Evolutionary conservation across 208 protist species (phyloP), one percentile per base, ranked within the genome.

Genomic region (Angomonas deanei): DNA sequence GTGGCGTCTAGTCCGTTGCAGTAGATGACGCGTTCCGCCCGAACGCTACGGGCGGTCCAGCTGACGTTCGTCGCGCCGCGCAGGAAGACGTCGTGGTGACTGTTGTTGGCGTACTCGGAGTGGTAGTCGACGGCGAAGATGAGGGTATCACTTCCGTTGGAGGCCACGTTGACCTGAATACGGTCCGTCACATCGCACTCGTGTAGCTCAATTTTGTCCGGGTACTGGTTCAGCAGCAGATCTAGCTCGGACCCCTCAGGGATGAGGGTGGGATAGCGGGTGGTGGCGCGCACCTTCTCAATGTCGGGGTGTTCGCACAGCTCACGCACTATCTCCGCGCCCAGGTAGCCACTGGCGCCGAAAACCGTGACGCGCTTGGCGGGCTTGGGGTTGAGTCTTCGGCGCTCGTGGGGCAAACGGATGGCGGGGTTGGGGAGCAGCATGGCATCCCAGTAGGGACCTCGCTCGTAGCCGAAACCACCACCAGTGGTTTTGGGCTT

Each of bases 121-220:
- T 91, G 82, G 66, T 88, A 94, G 76, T 92, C 88, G 8, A 97
- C 70, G 48, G 91, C 88, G 64, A 94, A 93, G 61, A 97, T 91
- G 67, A 97, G 81, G 21, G 88, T 94, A 69, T 97, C 91, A 66
- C 86, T 92, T 36, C 88, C 91, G 65, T 97, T 93, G 10, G 88
- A 62, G 2, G 91, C 91, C 10, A 93, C 88, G 71, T 97, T 97
- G 4, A 97, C 87, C 62, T 93, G 86, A 72, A 93, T 93, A 36
- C 87, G 81, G 64, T 97, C 91, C 26, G 88, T 93, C 34, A 97
- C 88, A 65, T 97, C 88, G 72, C 88, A 93, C 73, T 94, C 91
- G 72, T 97, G 88, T 46, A 97, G 77, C 69, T 93, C 86, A 70
- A 94, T 79, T 63, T 95, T 94, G 3, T 95, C 86, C 28, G 88